phyloP scores from a whole-genome alignment of 192 early-diverging fungal species.

The Cetraspora pellucida region DNA sequence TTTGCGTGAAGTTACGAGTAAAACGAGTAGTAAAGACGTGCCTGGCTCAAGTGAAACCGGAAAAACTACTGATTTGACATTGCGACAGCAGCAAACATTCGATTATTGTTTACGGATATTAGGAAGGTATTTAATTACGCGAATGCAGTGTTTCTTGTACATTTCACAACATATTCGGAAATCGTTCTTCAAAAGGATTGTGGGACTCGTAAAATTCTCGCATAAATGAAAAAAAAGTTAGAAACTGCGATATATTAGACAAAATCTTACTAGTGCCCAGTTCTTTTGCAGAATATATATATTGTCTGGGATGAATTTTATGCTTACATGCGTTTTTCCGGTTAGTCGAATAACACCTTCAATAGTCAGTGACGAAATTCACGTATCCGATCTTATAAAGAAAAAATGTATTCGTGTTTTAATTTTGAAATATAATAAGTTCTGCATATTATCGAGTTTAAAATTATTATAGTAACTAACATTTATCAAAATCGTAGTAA shows the following conservation, averaged over 20 bases:
- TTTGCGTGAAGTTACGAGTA: slow-evolving; percentile 18
- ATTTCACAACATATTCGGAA: neutral
- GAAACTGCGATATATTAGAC: neutral
- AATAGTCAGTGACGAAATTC: slow-evolving; percentile 55
- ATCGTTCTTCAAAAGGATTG: neutral
- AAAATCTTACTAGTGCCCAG: neutral
- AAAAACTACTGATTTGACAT: neutral
- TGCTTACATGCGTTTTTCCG: neutral
- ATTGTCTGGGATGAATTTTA: neutral
- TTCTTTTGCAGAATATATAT: neutral
- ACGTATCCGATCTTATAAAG: slow-evolving; percentile 63
- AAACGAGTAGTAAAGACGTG: neutral
- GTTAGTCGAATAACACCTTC: slow-evolving; percentile 60
- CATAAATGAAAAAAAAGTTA: neutral
- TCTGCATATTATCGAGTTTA: neutral
- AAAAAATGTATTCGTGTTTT: slow-evolving; percentile 57
- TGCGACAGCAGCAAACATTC: slow-evolving; percentile 16
- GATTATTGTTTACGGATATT: slow-evolving; percentile 32
- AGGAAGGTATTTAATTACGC: slow-evolving; percentile 10
- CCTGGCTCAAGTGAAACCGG: neutral
- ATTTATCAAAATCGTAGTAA: slow-evolving; percentile 47
- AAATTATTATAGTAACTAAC: neutral
- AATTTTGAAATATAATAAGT: neutral
- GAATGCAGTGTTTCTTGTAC: neutral
- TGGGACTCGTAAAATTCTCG: neutral